These are phyloP conservation scores for Prunus kanzakura DNA, from an alignment of 306 rosid genomes.

Conservation along the genomic window DNA sequence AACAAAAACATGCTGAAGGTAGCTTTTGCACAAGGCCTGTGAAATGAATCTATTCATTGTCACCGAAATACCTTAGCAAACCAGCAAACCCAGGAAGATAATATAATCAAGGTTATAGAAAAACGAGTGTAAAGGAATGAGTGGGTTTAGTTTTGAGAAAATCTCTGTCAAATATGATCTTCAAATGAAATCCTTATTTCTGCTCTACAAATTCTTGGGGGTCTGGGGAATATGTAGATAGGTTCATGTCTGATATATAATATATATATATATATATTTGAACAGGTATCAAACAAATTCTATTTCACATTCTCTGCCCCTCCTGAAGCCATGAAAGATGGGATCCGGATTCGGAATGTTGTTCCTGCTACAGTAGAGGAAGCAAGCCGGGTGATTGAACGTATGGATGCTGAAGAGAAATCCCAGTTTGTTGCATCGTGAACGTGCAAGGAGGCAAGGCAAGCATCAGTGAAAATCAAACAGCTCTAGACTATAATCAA, in stretches of 20 bases:
- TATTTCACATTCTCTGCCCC: constrained; percentile 69
- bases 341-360: constrained; percentile 56
- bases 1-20: not conserved
- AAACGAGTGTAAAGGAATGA: not conserved
- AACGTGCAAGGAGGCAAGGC: constrained; percentile 5
- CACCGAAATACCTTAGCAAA: not conserved
- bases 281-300: constrained; percentile 82
- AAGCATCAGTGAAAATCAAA: not conserved
- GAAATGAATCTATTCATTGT: not conserved
- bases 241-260: not conserved
- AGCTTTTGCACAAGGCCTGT: not conserved
- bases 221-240: not conserved
- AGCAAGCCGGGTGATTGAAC: constrained; percentile 65
- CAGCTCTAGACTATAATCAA: not conserved
- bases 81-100: not conserved
- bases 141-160: not conserved
- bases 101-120: not conserved
- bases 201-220: not conserved
- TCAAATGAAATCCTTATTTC: not conserved
- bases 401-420: constrained; percentile 58
- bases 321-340: constrained; percentile 50
- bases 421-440: constrained; percentile 24
- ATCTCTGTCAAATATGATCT: not conserved
- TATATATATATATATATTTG: not conserved
- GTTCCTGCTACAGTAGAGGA: constrained; percentile 83